Evolutionary conservation across 305 asterid genomes (phyloP), one percentile per base, ranked within the genome.

Genomic region (Fraxinus nigra): DNA sequence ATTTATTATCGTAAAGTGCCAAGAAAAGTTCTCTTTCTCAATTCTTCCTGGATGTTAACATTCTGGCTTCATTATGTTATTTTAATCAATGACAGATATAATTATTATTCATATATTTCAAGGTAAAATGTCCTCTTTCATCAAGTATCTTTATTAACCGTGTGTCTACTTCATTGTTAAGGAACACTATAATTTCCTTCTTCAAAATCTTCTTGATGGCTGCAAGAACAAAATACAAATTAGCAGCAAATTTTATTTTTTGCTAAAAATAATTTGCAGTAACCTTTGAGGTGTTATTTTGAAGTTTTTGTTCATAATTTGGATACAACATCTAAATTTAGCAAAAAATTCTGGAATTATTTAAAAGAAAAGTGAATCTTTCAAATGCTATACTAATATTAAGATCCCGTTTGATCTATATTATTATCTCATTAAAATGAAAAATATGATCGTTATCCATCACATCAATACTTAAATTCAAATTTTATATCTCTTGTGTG

Each of bases 21-120:
- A 79, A 9, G 84, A 70, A 67, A 86, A 84, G 85, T 83, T 84
- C 22, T 78, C 82, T 82, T 85, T 87, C 87, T 90, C 89, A 85
- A 83, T 79, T 78, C 22, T 90, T 89, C 87, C 72, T 86, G 84
- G 87, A 84, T 77, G 82, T 78, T 67, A 35, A 74, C 79, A 33
- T 69, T 6, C 5, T 43, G 54, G 28, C 33, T 51, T 74, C 8
- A 82, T 87, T 78, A 76, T 65, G 63, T 56, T 56, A 54, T 54
- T 54, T 1, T 54, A 54, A 54, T 54, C 65, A 54, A 54, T 18
- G 65, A 56, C 26, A 51, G 9, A 56, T 54, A 32, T 37, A 34
- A 43, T 28, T 73, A 3, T 82, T 81, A 75, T 80, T 79, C 79
- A 83, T 80, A 65, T 72, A 56, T 80, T 79, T 87, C 75, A 69